Evolutionary conservation across 1,284 basidiomycete species (phyloP).

Genomic region (Heterobasidion irregulare): DNA sequence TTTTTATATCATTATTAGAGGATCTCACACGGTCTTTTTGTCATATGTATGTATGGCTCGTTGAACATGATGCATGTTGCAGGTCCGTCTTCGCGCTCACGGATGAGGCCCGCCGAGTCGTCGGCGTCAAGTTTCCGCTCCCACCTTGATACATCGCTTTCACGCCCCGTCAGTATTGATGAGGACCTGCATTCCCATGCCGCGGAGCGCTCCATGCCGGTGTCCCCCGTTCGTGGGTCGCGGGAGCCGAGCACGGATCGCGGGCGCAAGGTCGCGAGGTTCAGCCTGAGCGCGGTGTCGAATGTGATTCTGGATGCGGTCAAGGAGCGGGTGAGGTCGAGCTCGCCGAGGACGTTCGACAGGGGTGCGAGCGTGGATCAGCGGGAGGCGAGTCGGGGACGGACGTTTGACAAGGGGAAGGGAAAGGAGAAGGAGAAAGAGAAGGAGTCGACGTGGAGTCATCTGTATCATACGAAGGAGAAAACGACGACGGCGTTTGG

Average conservation of each 20-base stretch:
- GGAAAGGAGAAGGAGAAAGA: constrained; percentile 6
- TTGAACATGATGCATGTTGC: background rate
- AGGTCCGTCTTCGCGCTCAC: background rate
- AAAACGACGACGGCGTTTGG: constrained; percentile 9
- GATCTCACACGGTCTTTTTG: too few relatives aligned
- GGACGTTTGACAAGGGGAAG: constrained; percentile 4
- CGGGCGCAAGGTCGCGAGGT: constrained; percentile 6
- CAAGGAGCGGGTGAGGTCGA: constrained; percentile 33
- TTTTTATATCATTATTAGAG: background rate
- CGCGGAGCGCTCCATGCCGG: background rate
- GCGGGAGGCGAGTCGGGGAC: constrained; percentile 6
- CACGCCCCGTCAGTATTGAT: constrained; percentile 14
- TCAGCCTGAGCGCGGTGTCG: constrained; percentile 8
- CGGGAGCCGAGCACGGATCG: constrained; percentile 27
- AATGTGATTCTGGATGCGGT: constrained; percentile 8
- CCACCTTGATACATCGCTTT: constrained; percentile 11
- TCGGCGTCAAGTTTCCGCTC: constrained; percentile 17
- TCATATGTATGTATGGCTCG: background rate
- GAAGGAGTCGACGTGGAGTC: background rate
- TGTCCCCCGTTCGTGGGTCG: constrained; percentile 7
- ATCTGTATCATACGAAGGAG: background rate
- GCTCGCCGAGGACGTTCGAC: constrained; percentile 22
- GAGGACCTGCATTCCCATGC: background rate
- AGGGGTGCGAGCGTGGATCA: constrained; percentile 5
- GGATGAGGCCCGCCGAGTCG: constrained; percentile 3